phyloP scores from a whole-genome alignment of 2,329 filamentous ascomycete genomes.

The Hypoxylon sp. region DNA sequence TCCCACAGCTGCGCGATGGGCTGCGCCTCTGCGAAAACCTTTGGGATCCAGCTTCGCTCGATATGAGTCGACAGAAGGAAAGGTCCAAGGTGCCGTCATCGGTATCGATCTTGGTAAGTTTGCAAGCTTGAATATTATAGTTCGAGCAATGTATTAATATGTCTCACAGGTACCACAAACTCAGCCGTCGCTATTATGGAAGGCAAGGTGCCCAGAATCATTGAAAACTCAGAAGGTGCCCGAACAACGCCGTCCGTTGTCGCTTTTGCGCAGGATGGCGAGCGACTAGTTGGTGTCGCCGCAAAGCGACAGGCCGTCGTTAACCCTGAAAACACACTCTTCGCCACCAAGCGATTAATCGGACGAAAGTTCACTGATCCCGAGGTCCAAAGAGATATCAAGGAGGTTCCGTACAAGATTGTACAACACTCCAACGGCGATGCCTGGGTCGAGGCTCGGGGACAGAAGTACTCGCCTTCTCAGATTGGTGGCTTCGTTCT shows the following conservation, averaged over 20 bases:
- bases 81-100: conserved; percentile 96
- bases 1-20: conserved; percentile 76
- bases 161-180: conserved; percentile 83
- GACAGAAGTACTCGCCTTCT: conserved; percentile 97
- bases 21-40: conserved; percentile 77
- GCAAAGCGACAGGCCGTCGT: conserved; percentile 98
- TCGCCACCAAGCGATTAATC: conserved; percentile 98
- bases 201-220: conserved; percentile 94
- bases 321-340: conserved; percentile 98
- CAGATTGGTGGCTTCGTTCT: conserved; percentile 97
- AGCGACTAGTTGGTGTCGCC: conserved; percentile 95
- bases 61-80: conserved; percentile 84
- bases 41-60: conserved; percentile 80
- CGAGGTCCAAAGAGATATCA: conserved; percentile 96
- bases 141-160: conserved; percentile 22
- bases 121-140: conserved; percentile 4
- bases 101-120: conserved; percentile 94
- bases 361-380: conserved; percentile 95
- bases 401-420: conserved; percentile 99
- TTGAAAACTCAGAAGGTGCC: conserved; percentile 96
- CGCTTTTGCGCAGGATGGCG: conserved; percentile 94
- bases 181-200: conserved; percentile 98
- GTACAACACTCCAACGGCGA: conserved; percentile 97
- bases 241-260: conserved; percentile 95
- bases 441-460: conserved; percentile 94